Evolutionary conservation across 2,329 filamentous ascomycete species (phyloP).

Genomic region (Volutella citrinella): DNA sequence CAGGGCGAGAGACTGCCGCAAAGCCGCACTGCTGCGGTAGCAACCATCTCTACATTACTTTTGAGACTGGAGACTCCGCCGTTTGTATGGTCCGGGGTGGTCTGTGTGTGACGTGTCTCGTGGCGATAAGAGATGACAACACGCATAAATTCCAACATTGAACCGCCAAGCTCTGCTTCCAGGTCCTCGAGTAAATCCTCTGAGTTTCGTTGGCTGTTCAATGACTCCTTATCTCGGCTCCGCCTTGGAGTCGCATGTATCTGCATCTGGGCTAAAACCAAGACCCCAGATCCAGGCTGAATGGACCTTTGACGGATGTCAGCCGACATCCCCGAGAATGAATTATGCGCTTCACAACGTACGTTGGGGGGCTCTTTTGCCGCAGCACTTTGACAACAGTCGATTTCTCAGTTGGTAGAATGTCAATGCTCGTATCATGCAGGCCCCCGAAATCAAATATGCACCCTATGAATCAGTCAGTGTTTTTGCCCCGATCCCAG

Average conservation of each 20-base stretch:
- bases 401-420: conserved; percentile 40
- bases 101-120: conserved; percentile 47
- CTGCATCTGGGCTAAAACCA: conserved; percentile 47
- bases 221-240: conserved; percentile 6
- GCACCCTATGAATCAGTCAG: conserved; percentile 23
- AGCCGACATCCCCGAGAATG: conserved; percentile 1
- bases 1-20: conserved; percentile 48
- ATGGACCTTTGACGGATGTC: conserved; percentile 35
- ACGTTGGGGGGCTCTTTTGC: conserved; percentile 42
- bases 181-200: conserved; percentile 59
- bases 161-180: conserved; percentile 52
- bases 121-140: conserved; percentile 54
- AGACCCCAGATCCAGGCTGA: conserved; percentile 39
- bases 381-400: conserved; percentile 46
- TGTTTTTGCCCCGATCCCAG: too few relatives aligned
- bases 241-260: conserved; percentile 30
- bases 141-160: conserved; percentile 46
- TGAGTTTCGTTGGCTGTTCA: conserved; percentile 38
- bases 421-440: conserved; percentile 45
- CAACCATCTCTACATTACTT: conserved; percentile 52
- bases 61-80: conserved; percentile 38
- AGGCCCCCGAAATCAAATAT: conserved; percentile 45
- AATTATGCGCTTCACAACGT: conserved; percentile 12
- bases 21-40: conserved; percentile 47
- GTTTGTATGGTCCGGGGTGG: conserved; percentile 15